These are phyloP conservation scores for Lactuca sativa DNA, from an alignment of 129 eudicot genomes.

Conservation along the genomic window DNA sequence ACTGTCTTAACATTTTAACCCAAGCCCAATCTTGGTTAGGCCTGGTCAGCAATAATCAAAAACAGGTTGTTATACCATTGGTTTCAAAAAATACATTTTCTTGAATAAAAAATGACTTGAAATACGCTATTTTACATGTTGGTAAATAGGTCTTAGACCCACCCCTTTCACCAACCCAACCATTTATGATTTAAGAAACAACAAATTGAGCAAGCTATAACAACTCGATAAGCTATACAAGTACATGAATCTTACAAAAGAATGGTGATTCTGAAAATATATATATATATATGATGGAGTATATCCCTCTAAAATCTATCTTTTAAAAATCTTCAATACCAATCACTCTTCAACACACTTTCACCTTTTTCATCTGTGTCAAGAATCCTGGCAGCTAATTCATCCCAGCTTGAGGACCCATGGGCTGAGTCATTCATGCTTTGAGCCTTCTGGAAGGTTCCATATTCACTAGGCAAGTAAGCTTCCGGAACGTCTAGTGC, in stretches of 20 bases:
- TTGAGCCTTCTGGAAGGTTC: slow-evolving; percentile 61
- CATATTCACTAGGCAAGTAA: slow-evolving; percentile 68
- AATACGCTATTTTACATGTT: background rate
- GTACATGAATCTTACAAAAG: too few species aligned
- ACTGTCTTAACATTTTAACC: too few species aligned
- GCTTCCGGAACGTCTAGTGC: slow-evolving; percentile 74
- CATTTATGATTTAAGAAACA: background rate
- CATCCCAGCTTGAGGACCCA: slow-evolving; percentile 51
- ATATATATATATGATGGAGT: slow-evolving; percentile 12
- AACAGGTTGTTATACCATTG: too few species aligned
- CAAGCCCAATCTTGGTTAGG: too few species aligned
- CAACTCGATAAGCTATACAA: slow-evolving; percentile 25
- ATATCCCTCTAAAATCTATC: slow-evolving; percentile 4
- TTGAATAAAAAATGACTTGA: background rate
- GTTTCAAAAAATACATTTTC: too few species aligned
- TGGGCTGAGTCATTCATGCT: slow-evolving; percentile 32
- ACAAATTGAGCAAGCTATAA: background rate
- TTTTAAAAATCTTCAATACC: slow-evolving; percentile 20
- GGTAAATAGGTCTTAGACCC: too few species aligned
- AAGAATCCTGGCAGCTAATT: slow-evolving; percentile 39
- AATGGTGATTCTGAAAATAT: too few species aligned
- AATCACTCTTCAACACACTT: slow-evolving; percentile 44
- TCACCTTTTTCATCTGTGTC: slow-evolving; percentile 53
- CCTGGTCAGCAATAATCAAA: too few species aligned
- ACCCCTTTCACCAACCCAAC: slow-evolving; percentile 1